Percentiles rank a stretch among this genome's conserved stretches.
Evolutionary conservation across 306 rosid species (phyloP).

Genomic region (Acacia acuminata): DNA sequence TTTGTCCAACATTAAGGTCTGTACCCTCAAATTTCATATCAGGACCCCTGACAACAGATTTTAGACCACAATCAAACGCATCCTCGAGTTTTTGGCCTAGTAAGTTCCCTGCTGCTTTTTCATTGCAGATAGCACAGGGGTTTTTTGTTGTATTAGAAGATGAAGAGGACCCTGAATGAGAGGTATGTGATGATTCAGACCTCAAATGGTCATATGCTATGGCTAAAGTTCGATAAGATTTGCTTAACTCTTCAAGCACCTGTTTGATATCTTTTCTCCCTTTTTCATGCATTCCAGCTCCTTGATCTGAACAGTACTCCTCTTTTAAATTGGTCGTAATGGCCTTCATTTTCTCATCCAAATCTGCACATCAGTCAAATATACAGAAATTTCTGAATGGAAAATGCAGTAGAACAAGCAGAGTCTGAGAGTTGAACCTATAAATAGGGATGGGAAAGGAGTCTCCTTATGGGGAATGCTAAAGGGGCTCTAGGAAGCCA

Average conservation of each 20-base stretch:
- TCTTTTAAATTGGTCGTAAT: slow-evolving; percentile 37
- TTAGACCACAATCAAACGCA: slow-evolving; percentile 5
- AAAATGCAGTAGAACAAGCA: slow-evolving; percentile 25
- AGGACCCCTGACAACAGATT: not conserved
- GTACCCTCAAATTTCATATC: slow-evolving; percentile 16
- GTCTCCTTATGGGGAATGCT: not conserved
- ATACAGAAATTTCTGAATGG: slow-evolving; percentile 20
- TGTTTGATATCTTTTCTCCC: slow-evolving; percentile 34
- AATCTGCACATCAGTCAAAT: slow-evolving; percentile 33
- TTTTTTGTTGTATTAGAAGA: slow-evolving; percentile 29
- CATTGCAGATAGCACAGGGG: slow-evolving; percentile 24
- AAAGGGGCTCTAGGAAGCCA: not conserved
- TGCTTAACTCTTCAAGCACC: slow-evolving; percentile 45
- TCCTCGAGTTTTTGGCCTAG: slow-evolving; percentile 21
- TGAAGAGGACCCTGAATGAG: slow-evolving; percentile 32
- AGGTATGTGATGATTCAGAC: slow-evolving; percentile 28
- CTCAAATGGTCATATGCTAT: slow-evolving; percentile 38
- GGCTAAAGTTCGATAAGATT: slow-evolving; percentile 45
- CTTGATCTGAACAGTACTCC: slow-evolving; percentile 29
- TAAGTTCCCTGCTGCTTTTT: slow-evolving; percentile 17
- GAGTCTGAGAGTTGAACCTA: not conserved
- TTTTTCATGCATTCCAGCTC: slow-evolving; percentile 13
- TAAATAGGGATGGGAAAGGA: not conserved
- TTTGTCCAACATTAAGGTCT: slow-evolving; percentile 13
- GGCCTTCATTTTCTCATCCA: slow-evolving; percentile 44